Percentiles rank a stretch among this genome's conserved stretches.
These are phyloP conservation scores for Tulasnella sp. DNA, from an alignment of 768 basidiomycete genomes.

Conservation along the genomic window DNA sequence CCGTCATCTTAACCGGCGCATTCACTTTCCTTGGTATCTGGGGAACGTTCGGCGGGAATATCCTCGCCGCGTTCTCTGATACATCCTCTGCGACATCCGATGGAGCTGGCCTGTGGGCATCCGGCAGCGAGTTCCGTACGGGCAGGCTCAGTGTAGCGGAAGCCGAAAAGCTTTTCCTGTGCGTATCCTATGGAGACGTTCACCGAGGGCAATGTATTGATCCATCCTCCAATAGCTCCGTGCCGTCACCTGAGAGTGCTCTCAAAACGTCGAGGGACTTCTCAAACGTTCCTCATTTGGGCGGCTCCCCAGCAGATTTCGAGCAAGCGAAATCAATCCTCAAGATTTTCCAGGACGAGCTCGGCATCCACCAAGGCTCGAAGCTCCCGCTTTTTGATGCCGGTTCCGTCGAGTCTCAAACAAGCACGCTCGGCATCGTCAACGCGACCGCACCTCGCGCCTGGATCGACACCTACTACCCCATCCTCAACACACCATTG, in stretches of 20 bases:
- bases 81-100: not conserved
- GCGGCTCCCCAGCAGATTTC: constrained; percentile 50
- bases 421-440: constrained; percentile 48
- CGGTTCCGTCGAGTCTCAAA: constrained; percentile 53
- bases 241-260: constrained; percentile 49
- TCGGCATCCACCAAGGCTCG: constrained; percentile 29
- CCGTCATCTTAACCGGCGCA: not conserved
- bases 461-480: constrained; percentile 85
- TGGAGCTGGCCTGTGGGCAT: not conserved
- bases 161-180: not conserved
- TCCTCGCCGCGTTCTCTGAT: not conserved
- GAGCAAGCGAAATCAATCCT: constrained; percentile 56
- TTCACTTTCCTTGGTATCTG: not conserved
- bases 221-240: constrained; percentile 30
- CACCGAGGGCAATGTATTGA: not conserved
- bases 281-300: constrained; percentile 61
- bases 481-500: constrained; percentile 69
- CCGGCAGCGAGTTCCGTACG: not conserved
- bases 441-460: constrained; percentile 37
- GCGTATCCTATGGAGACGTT: not conserved
- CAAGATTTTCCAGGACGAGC: constrained; percentile 51
- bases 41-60: not conserved
- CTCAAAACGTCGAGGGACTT: constrained; percentile 43
- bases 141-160: not conserved
- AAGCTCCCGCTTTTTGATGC: constrained; percentile 53